Evolutionary conservation across 306 rosid species (phyloP).

Genomic region (Vigna trinervia): DNA sequence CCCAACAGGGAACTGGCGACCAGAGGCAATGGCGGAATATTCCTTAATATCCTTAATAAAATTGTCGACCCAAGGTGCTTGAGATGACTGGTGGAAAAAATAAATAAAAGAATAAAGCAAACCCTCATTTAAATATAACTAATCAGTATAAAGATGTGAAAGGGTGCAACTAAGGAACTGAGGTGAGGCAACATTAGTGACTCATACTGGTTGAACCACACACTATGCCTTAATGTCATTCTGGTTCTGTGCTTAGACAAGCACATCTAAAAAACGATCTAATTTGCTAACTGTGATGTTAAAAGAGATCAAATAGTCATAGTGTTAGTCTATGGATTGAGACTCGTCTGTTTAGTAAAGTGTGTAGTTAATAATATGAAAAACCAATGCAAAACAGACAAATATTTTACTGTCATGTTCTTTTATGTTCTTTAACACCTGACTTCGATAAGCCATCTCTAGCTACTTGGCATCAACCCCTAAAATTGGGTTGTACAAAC

Average conservation of each 20-base stretch:
- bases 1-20: conserved; percentile 47
- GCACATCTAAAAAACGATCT: not conserved
- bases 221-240: not conserved
- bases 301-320: conserved; percentile 13
- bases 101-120: conserved; percentile 8
- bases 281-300: conserved; percentile 9
- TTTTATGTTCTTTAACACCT: not conserved
- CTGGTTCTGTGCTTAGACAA: conserved; percentile 16
- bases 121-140: not conserved
- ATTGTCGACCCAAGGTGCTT: conserved; percentile 41
- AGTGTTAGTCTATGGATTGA: not conserved
- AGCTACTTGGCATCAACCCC: conserved; percentile 11
- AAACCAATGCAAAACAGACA: conserved; percentile 7
- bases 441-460: not conserved
- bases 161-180: not conserved
- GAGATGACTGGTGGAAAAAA: conserved; percentile 44
- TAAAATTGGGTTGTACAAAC: not conserved
- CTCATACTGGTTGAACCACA: conserved; percentile 5
- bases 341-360: conserved; percentile 1
- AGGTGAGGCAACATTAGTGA: conserved; percentile 17
- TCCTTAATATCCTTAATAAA: conserved; percentile 52
- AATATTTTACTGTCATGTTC: conserved; percentile 26
- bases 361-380: not conserved
- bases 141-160: not conserved
- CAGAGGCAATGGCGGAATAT: conserved; percentile 52